phyloP scores from a whole-genome alignment of 2,329 filamentous ascomycete species.

The Colletotrichum karsti region DNA sequence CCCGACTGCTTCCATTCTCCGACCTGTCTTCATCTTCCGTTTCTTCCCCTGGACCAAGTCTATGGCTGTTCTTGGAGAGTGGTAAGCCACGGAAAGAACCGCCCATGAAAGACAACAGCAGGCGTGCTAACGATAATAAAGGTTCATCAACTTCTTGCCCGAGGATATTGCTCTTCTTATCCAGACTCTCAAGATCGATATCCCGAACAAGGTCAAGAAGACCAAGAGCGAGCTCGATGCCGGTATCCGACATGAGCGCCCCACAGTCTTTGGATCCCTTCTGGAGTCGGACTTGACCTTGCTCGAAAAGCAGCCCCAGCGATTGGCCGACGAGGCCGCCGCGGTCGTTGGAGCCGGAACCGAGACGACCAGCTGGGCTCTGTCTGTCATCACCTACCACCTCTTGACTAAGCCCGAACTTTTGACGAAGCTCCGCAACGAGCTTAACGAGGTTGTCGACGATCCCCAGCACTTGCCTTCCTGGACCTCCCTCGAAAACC shows the following conservation, averaged over 20 bases:
- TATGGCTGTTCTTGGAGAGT: constrained; percentile 24
- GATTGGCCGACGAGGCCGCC: constrained; percentile 26
- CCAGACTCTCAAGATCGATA: constrained; percentile 25
- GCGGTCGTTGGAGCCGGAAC: constrained; percentile 29
- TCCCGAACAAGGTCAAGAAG: constrained; percentile 26
- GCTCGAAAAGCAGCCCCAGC: constrained; percentile 17
- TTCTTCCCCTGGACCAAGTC: constrained; percentile 35
- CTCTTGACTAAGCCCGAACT: constrained; percentile 42
- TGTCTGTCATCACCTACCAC: constrained; percentile 45
- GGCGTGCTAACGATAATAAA: not conserved
- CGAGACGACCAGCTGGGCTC: constrained; percentile 36
- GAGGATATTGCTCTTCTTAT: constrained; percentile 27
- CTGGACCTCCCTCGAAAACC: constrained; percentile 42
- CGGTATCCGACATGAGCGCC: constrained; percentile 28
- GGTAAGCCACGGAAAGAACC: not conserved
- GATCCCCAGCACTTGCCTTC: constrained; percentile 36
- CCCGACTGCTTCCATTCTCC: constrained; percentile 30
- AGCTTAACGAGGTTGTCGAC: constrained; percentile 36
- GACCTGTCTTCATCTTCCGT: constrained; percentile 33
- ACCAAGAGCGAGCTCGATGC: constrained; percentile 28
- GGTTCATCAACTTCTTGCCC: constrained; percentile 28
- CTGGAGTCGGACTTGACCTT: constrained; percentile 27
- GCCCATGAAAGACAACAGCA: not conserved
- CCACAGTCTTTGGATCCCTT: constrained; percentile 28
- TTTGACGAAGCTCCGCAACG: constrained; percentile 37